Evolutionary conservation across 2,329 filamentous ascomycete genomes (phyloP).

Genomic region (Fusarium euwallaceae): DNA sequence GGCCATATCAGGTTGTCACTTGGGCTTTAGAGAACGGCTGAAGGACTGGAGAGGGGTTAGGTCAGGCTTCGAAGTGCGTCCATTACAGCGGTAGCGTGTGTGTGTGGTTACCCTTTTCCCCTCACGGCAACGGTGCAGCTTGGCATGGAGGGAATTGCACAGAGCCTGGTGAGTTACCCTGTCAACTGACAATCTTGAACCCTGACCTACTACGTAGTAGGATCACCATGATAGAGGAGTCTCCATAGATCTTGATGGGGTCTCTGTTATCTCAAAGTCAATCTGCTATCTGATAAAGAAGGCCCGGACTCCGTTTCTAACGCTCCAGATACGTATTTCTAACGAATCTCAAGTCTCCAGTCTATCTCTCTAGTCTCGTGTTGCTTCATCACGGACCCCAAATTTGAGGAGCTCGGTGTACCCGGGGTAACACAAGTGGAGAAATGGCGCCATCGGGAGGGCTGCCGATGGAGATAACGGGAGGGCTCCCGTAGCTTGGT

Average conservation of each 20-base stretch:
- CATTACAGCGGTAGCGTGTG: not conserved
- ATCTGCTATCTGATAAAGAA: not conserved
- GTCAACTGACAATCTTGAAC: not conserved
- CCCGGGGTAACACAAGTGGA: not conserved
- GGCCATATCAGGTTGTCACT: not conserved
- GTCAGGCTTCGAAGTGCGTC: not conserved
- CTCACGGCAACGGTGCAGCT: not conserved
- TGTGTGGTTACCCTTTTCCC: not conserved
- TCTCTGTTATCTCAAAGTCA: not conserved
- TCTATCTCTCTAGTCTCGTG: not conserved
- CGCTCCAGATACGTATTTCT: not conserved
- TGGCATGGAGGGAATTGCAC: not conserved
- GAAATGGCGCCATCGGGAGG: not conserved
- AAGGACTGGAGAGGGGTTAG: not conserved
- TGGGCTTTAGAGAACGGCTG: not conserved
- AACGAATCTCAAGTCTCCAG: not conserved
- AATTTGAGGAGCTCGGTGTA: not conserved
- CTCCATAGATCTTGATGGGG: not conserved
- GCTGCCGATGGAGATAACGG: constrained; percentile 3
- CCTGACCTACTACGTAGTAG: not conserved
- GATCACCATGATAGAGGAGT: not conserved
- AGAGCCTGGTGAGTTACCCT: not conserved
- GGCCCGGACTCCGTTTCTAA: not conserved
- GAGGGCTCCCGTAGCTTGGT: constrained; percentile 1
- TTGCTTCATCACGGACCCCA: not conserved